Percentiles rank a stretch among this genome's conserved stretches.
Evolutionary conservation across 192 early-diverging fungal genomes (phyloP).

Genomic region (Backusella macrospora): DNA sequence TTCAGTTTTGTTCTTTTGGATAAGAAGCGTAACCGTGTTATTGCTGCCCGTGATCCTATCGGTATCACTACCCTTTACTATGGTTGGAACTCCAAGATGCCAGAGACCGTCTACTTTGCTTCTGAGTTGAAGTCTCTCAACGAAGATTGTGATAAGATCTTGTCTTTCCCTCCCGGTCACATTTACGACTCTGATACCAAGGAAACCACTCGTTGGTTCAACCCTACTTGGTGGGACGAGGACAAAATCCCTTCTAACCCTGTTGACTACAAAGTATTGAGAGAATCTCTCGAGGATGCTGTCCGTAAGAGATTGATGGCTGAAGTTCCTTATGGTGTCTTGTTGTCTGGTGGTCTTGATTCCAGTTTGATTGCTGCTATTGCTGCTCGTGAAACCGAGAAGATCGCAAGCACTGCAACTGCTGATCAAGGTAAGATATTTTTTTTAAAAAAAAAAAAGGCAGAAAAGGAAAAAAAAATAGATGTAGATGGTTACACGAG

Average conservation of each 20-base stretch:
- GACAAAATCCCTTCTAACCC: conserved; percentile 53
- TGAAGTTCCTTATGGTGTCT: conserved; percentile 97
- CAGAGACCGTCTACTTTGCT: conserved; percentile 88
- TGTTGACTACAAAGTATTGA: conserved; percentile 71
- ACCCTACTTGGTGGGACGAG: conserved; percentile 88
- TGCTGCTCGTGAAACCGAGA: conserved; percentile 80
- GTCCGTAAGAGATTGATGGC: conserved; percentile 97
- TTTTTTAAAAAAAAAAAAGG: conserved; percentile 5
- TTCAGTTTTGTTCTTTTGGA: conserved; percentile 95
- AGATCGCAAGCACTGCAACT: conserved; percentile 64
- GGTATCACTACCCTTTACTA: conserved; percentile 98
- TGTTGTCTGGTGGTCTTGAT: conserved; percentile 95
- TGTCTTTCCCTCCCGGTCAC: conserved; percentile 97
- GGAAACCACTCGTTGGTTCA: conserved; percentile 84
- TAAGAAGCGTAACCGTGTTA: conserved; percentile 71
- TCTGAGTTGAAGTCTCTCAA: conserved; percentile 96
- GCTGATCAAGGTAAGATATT: conserved; percentile 50
- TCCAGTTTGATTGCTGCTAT: conserved; percentile 95
- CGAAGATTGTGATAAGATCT: conserved; percentile 97
- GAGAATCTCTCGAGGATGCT: conserved; percentile 79
- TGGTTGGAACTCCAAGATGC: conserved; percentile 80
- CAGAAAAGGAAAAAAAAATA: too few relatives aligned
- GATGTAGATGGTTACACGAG: conserved; percentile 4
- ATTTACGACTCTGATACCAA: conserved; percentile 81
- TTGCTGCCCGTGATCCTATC: conserved; percentile 95